phyloP scores from a whole-genome alignment of 192 early-diverging fungal genomes.

The Coemansia sp. region DNA sequence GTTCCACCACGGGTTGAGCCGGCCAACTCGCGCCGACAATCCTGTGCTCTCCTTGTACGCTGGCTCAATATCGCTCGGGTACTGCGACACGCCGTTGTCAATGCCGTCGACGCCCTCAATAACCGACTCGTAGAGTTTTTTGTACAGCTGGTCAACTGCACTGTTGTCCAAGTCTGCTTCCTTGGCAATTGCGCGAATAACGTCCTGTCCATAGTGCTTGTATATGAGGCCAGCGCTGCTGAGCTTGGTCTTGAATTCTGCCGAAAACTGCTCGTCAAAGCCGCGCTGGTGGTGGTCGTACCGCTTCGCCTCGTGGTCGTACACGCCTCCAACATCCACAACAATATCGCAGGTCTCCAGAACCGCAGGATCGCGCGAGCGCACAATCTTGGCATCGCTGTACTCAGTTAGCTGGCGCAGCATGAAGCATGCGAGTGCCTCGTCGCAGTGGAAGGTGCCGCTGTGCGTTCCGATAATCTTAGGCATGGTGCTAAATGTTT shows the following conservation, averaged over 20 bases:
- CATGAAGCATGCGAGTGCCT: constrained; percentile 89
- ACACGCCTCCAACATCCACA: constrained; percentile 93
- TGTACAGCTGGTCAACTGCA: constrained; percentile 69
- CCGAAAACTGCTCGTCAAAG: constrained; percentile 84
- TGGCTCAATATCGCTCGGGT: constrained; percentile 75
- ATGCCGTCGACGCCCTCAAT: constrained; percentile 79
- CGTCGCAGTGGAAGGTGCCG: constrained; percentile 86
- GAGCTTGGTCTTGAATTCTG: constrained; percentile 77
- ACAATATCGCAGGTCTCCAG: constrained; percentile 81
- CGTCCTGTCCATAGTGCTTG: constrained; percentile 92
- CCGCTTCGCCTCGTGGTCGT: constrained; percentile 69
- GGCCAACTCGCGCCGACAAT: constrained; percentile 76
- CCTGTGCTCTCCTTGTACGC: constrained; percentile 81
- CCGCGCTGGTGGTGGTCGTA: constrained; percentile 96
- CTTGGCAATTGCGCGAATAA: constrained; percentile 57
- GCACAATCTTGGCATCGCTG: constrained; percentile 67
- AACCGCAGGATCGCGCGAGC: constrained; percentile 80
- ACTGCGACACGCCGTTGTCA: constrained; percentile 93
- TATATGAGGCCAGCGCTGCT: constrained; percentile 95
- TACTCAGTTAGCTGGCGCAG: constrained; percentile 65
- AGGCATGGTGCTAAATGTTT: constrained; percentile 28
- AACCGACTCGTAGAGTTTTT: constrained; percentile 82
- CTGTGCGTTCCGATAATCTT: constrained; percentile 81
- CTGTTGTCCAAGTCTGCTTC: constrained; percentile 44
- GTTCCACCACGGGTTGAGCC: constrained; percentile 96